phyloP scores from a whole-genome alignment of 2,329 filamentous ascomycete species.

The Aspergillus versicolor region DNA sequence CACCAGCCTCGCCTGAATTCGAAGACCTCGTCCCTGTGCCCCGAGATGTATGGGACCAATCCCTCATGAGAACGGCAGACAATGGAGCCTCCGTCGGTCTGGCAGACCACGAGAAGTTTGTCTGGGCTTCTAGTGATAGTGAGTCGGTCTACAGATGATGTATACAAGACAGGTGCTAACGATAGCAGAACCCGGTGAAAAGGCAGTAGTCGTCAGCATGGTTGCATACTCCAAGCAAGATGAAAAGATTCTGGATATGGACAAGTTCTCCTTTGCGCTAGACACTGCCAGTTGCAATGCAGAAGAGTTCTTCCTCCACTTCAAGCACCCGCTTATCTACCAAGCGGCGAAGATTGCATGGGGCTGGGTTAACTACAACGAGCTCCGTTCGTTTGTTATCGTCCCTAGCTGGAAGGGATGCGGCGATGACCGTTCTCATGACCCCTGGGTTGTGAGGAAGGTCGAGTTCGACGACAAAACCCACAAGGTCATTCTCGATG shows the following conservation, averaged over 20 bases:
- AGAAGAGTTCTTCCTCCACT: slow-evolving; percentile 1
- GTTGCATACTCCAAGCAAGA: slow-evolving; percentile 12
- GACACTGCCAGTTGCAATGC: slow-evolving; percentile 8
- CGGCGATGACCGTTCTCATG: neutral
- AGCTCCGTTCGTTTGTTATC: slow-evolving; percentile 9
- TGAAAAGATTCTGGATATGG: slow-evolving; percentile 12
- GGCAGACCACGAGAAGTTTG: slow-evolving; percentile 9
- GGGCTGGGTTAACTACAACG: slow-evolving; percentile 13
- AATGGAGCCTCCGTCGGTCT: neutral
- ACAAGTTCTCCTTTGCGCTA: slow-evolving; percentile 10
- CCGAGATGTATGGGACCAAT: slow-evolving; percentile 7
- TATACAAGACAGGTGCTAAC: neutral
- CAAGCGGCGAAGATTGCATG: slow-evolving; percentile 9
- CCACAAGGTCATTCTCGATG: neutral
- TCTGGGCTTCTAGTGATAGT: neutral
- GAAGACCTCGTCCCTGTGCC: neutral
- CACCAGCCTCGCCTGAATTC: neutral
- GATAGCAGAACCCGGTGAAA: neutral
- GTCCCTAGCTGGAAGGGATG: slow-evolving; percentile 9
- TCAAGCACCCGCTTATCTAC: slow-evolving; percentile 11
- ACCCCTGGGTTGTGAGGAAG: slow-evolving; percentile 11
- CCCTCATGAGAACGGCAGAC: neutral
- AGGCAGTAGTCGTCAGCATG: slow-evolving; percentile 11
- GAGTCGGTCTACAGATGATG: slow-evolving; percentile 3
- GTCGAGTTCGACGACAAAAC: slow-evolving; percentile 7